A percentile compares a stretch with the other conserved stretches of the same genome.
Conservation (phyloP, 352 stramenopile genomes). For the Pythium phragmiticola region DNA sequence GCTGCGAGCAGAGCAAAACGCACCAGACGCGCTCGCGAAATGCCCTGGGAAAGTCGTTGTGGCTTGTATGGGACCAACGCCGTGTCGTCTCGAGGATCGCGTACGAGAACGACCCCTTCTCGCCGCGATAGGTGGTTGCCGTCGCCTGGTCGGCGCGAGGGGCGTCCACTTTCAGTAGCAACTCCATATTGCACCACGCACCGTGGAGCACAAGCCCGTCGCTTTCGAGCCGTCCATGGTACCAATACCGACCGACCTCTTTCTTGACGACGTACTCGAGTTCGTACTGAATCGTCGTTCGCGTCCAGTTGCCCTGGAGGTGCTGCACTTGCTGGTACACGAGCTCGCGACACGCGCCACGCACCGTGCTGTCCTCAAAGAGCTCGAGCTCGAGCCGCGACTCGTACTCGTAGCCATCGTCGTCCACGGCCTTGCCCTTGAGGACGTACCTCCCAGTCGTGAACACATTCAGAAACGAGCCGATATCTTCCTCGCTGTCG, state of each 20-base stretch:
- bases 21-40: constrained; percentile 41
- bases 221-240: constrained; percentile 34
- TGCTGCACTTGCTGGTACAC: constrained; percentile 52
- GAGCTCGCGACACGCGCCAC: constrained; percentile 45
- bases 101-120: constrained; percentile 62
- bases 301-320: constrained; percentile 44
- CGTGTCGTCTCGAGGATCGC: constrained; percentile 40
- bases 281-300: constrained; percentile 35
- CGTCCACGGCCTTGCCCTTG: constrained; percentile 58
- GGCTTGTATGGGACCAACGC: constrained; percentile 47
- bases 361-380: constrained; percentile 32
- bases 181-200: constrained; percentile 48
- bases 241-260: constrained; percentile 58
- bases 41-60: constrained; percentile 38
- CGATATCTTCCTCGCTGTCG: too few species aligned
- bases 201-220: constrained; percentile 48
- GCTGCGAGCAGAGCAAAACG: constrained; percentile 48
- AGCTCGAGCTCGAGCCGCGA: constrained; percentile 56
- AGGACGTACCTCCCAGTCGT: constrained; percentile 57
- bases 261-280: constrained; percentile 63
- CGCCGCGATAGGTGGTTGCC: constrained; percentile 24
- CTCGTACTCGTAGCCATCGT: constrained; percentile 72
- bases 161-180: constrained; percentile 16
- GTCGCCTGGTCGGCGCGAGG: background rate
- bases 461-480: constrained; percentile 21